Percentiles rank a stretch among this genome's conserved stretches.
These are phyloP conservation scores for Neoboletus subvelutipes DNA, from an alignment of 768 basidiomycete genomes.

Conservation along the genomic window DNA sequence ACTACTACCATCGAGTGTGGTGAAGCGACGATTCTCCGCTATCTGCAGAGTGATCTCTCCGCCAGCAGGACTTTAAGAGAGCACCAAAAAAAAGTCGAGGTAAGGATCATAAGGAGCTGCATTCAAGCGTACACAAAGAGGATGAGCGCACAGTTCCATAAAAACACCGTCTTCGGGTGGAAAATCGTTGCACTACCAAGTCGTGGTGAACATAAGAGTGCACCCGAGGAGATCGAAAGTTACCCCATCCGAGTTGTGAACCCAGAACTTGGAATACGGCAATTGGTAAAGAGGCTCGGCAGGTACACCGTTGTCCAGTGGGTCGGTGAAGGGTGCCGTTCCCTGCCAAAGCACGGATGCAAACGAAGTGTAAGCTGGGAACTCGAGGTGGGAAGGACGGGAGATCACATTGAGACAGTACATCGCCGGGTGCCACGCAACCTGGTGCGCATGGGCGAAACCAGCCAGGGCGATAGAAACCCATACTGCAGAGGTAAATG, in stretches of 20 bases:
- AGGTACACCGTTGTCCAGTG: background rate
- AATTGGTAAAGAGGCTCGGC: background rate
- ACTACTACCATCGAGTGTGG: background rate
- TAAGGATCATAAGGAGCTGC: background rate
- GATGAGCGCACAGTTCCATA: constrained; percentile 12
- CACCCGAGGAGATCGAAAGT: background rate
- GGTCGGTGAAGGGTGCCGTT: background rate
- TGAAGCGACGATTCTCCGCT: background rate
- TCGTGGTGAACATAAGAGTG: background rate
- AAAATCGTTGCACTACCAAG: background rate
- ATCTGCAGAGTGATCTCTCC: background rate
- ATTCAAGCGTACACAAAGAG: background rate
- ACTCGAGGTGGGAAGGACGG: background rate
- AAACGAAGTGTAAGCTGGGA: background rate
- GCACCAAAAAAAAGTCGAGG: background rate
- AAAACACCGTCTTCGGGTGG: constrained; percentile 1
- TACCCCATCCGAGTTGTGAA: constrained; percentile 1
- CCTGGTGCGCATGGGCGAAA: constrained; percentile 10
- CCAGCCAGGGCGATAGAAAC: constrained; percentile 9
- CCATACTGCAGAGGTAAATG: constrained; percentile 2
- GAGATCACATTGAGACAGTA: constrained; percentile 8
- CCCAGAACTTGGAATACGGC: background rate
- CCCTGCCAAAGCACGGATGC: constrained; percentile 5
- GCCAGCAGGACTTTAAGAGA: constrained; percentile 4
- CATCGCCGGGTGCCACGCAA: background rate